Conservation (phyloP, 805 yeast genomes). For the Candida jianshihensis region DNA sequence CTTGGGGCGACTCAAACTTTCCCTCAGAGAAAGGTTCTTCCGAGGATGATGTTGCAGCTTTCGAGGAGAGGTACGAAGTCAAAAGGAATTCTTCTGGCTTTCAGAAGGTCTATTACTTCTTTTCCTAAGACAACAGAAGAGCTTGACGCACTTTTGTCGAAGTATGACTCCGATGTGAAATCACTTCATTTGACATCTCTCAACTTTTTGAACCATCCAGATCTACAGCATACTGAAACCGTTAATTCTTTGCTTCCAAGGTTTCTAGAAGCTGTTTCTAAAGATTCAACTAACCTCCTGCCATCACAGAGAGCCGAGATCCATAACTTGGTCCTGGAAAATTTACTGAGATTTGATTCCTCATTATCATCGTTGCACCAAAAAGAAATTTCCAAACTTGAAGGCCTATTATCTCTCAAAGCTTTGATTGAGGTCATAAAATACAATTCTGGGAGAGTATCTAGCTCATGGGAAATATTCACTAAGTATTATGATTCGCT, state of each 20-base stretch:
- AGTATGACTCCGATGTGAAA: neutral
- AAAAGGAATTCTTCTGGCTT: too few species aligned
- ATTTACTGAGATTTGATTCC: slow-evolving; percentile 20
- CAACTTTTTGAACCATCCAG: neutral
- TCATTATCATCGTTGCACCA: slow-evolving; percentile 23
- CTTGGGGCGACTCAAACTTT: too few species aligned
- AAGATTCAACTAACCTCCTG: neutral
- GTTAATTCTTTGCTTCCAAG: neutral
- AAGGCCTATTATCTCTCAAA: slow-evolving; percentile 11
- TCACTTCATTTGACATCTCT: too few species aligned
- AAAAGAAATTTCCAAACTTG: slow-evolving; percentile 14
- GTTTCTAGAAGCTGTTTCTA: neutral
- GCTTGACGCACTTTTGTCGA: neutral
- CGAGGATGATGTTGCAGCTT: too few species aligned
- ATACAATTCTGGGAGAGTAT: slow-evolving; percentile 48
- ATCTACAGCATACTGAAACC: neutral
- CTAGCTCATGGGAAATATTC: slow-evolving; percentile 41
- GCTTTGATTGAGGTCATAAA: slow-evolving; percentile 29
- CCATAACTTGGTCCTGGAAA: slow-evolving; percentile 24
- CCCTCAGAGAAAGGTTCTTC: too few species aligned
- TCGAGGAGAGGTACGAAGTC: too few species aligned
- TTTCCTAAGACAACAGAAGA: neutral
- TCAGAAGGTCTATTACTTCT: neutral
- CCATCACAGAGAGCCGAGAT: slow-evolving; percentile 1
- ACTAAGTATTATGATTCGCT: slow-evolving; percentile 19